Evolutionary conservation across 2,329 filamentous ascomycete genomes (phyloP), one percentile per base, ranked within the genome.

Genomic region (Neocatenulostroma microsporum): DNA sequence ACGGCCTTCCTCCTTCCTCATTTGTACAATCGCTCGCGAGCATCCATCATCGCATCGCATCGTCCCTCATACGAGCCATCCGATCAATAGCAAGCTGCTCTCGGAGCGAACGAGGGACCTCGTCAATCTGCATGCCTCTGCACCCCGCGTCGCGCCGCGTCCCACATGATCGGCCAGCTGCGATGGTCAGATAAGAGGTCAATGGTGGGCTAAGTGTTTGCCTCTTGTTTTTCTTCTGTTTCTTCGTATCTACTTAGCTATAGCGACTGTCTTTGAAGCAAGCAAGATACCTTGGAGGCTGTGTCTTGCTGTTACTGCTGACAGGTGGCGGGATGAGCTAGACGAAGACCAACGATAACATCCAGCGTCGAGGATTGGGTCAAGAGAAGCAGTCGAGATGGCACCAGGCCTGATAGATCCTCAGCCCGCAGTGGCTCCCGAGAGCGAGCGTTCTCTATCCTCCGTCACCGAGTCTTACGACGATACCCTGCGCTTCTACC

Each of bases 401-500:
- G 74, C 75, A 36, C 74, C 76, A 24, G 73, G 73, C 31, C 61
- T 74, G 34, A 57, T 74, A 34, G 64, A 66, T 12, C 64, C 69
- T 13, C 29, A 49, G 18, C 53, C 61, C 11, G 69, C 69, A 11
- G 69, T 69, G 25, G 58, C 66, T 3, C 49, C 57, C 15, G 58
- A 67, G 23, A 64, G 66, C 39, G 58, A 62, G 33, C 56, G 58
- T 25, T 64, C 69, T 27, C 64, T 84, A 24, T 62, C 70, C 28
- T 65, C 76, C 13, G 63, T 95, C 34, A 91, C 84, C 1, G 78
- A 80, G 36, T 63, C 72, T 30, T 96, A 85, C 62, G 82, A 94
- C 54, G 86, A 95, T 60, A 89, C 84, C 2, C 70, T 96, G 41
- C 75, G 82, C 13, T 96, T 96, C 69, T 30, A 30, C 5, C 76